Base-by-base conservation (phyloP, 192 early-diverging fungal genomes). In the Coemansia sp. region DNA sequence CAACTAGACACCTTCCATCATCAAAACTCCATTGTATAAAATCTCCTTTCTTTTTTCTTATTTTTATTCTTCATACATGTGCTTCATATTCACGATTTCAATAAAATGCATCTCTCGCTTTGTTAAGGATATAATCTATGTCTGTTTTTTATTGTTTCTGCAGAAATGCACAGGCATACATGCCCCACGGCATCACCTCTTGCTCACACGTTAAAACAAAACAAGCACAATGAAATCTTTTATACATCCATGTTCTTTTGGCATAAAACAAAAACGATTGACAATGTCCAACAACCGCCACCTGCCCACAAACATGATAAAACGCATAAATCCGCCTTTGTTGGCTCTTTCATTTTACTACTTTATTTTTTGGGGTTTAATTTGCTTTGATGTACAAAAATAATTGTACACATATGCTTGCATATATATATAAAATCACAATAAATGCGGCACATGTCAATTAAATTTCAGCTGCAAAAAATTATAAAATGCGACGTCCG, bases 401-500 rank as follows among this genome's bases (percentile, higher is more conserved):
- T 1, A 16, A 4, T 16, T 45, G 42, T 16, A 45, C 17, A 45
- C 14, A 45, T 16, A 45, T 45, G 22, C 42, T 0, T 45, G 42
- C 42, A 45, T 4, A 45, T 45, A 45, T 16, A 45, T 45, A 12
- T 16, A 45, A 16, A 3, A 5, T 3, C 3, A 45, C 1, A 45
- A 45, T 16, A 45, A 45, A 45, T 3, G 17, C 7, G 12, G 17
- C 10, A 16, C 42, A 45, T 25, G 22, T 25, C 22, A 0, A 45
- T 45, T 16, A 45, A 45, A 45, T 45, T 16, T 38, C 10, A 5
- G 10, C 5, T 38, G 6, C 50, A 20, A 25, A 5, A 31, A 30
- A 10, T 4, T 65, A 64, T 65, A 64, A 33, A 64, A 30, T 88
- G 87, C 87, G 84, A 72, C 70, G 83, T 73, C 88, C 85, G 88